phyloP scores from a whole-genome alignment of 306 rosid species.

The Arachis hypogaea region DNA sequence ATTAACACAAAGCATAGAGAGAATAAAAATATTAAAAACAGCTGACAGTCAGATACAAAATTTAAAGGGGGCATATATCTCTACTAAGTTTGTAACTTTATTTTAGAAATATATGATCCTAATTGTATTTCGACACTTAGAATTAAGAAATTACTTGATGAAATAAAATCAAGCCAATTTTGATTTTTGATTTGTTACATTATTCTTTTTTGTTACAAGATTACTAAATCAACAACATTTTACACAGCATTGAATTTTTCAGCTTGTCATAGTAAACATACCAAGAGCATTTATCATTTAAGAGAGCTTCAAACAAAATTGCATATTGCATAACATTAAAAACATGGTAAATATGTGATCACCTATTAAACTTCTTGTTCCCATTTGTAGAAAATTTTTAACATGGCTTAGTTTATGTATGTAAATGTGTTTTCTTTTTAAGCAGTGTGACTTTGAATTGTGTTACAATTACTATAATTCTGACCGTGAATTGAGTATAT shows the following conservation, averaged over 20 bases:
- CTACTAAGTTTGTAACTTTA: too few species aligned
- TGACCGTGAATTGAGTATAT: too few species aligned
- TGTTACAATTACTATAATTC: too few species aligned
- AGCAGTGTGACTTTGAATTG: too few species aligned
- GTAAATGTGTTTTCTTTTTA: too few species aligned
- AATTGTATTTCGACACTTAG: too few species aligned
- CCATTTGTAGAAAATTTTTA: neutral
- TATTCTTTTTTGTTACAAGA: neutral
- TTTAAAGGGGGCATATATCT: too few species aligned
- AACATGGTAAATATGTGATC: constrained; percentile 25
- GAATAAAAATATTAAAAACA: neutral
- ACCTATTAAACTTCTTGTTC: constrained; percentile 53
- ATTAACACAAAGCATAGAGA: constrained; percentile 13
- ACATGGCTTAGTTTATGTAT: too few species aligned
- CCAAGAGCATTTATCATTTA: neutral
- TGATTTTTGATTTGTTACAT: neutral
- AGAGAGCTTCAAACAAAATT: neutral
- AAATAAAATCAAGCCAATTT: constrained; percentile 31
- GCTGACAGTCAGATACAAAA: too few species aligned
- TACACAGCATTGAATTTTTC: neutral
- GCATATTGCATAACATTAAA: neutral
- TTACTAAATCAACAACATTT: neutral
- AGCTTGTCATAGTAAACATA: neutral
- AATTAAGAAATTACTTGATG: neutral
- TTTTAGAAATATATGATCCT: too few species aligned